Base-by-base conservation (phyloP, 371 early-diverging fungal genomes). In the Mucor sp. region DNA sequence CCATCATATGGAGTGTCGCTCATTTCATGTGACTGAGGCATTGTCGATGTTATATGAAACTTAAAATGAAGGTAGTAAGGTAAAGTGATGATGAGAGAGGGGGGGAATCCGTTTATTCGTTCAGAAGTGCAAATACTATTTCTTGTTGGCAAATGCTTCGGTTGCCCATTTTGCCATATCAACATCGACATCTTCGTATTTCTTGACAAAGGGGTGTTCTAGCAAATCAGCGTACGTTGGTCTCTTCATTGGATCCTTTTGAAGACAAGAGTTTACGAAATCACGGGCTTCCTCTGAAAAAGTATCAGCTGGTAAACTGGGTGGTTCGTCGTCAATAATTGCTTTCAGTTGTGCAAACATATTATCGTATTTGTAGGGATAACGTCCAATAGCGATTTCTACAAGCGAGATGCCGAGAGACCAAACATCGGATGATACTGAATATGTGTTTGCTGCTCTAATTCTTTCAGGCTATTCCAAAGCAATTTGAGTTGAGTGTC, bases 351-450 rank as follows among this genome's bases (percentile, higher is more conserved):
- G 95, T 14, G 92, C 96, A 86, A 95, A 95, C 72, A 95, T 87
- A 50, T 86, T 82, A 61, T 87, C 83, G 55, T 77, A 82, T 50
- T 84, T 85, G 70, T 91, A 94, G 25, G 93, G 93, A 71, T 92
- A 93, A 63, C 91, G 89, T 19, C 96, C 97, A 17, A 88, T 92
- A 25, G 96, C 97, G 37, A 93, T 85, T 72, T 98, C 99, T 39
- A 96, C 86, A 67, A 97, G 88, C 19, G 99, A 95, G 50, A 98
- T 86, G 7, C 99, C 97, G 35, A 98, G 88, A 28, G 92, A 93
- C 94, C 94, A 95, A 11, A 95, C 89, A 75, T 95, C 95, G 19
- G 94, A 91, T 63, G 90, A 86, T 3, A 91, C 90, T 0, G 91
- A 90, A 70, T 93, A 93, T 5, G 87, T 84, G 33, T 87, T 78